phyloP scores from a whole-genome alignment of 345 rosid genomes.

The Eucalyptus paniculata region DNA sequence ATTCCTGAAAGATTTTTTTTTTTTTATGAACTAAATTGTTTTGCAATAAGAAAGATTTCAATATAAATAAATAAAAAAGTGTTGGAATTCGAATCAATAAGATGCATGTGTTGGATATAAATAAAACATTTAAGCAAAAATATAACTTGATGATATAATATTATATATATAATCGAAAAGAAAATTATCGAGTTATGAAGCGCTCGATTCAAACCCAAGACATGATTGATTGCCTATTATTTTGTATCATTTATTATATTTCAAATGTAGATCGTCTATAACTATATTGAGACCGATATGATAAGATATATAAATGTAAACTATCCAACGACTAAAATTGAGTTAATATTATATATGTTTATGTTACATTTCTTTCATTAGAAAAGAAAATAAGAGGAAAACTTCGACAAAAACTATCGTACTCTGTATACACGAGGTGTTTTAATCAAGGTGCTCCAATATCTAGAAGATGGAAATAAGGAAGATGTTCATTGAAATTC shows the following conservation, averaged over 20 bases:
- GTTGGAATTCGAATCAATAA: neutral
- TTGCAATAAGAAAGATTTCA: neutral
- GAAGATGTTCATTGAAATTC: neutral
- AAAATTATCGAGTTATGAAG: neutral
- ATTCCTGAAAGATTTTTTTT: neutral
- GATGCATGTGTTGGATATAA: neutral
- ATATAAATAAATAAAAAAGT: neutral
- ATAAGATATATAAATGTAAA: neutral
- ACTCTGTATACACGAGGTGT: neutral
- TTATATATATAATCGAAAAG: neutral
- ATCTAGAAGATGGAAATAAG: neutral
- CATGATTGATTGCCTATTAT: neutral
- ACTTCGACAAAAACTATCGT: neutral
- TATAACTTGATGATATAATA: neutral
- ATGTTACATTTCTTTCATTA: neutral
- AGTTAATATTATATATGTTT: neutral
- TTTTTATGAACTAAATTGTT: neutral
- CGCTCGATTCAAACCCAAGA: accelerated
- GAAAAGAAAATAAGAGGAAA: neutral
- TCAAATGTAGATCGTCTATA: neutral
- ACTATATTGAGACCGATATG: neutral
- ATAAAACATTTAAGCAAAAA: neutral
- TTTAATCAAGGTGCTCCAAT: neutral
- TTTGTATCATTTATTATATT: neutral
- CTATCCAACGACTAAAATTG: neutral